Evolutionary conservation across 768 basidiomycete species (phyloP).

Genomic region (Trametopsis cervina): DNA sequence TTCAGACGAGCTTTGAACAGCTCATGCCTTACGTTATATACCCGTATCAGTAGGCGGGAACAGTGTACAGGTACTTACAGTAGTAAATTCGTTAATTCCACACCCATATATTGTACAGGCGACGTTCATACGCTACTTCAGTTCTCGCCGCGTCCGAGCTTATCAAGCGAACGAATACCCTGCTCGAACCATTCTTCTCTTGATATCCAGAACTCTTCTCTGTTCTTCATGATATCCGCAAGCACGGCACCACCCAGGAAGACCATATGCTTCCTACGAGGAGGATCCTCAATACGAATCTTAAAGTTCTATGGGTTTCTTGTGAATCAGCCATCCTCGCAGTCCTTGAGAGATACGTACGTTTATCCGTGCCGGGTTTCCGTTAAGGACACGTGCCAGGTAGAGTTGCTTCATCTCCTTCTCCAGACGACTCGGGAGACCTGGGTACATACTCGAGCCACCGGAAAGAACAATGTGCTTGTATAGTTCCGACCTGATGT

Average conservation of each 20-base stretch:
- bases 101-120: background rate
- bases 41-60: no score
- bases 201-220: slow-evolving; percentile 93
- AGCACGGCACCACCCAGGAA: slow-evolving; percentile 98
- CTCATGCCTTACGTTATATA: no score
- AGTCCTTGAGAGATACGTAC: slow-evolving; percentile 40
- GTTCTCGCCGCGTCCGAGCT: slow-evolving; percentile 66
- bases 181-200: slow-evolving; percentile 95
- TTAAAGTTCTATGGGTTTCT: slow-evolving; percentile 84
- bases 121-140: background rate
- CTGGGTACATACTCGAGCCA: slow-evolving; percentile 98
- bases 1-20: no score
- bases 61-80: no score
- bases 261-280: slow-evolving; percentile 98
- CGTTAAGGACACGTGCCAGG: slow-evolving; percentile 79
- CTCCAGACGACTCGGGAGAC: slow-evolving; percentile 91
- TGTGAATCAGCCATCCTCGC: background rate
- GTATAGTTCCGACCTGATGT: slow-evolving; percentile 86
- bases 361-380: slow-evolving; percentile 78
- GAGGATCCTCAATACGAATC: slow-evolving; percentile 96
- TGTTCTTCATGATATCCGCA: slow-evolving; percentile 96
- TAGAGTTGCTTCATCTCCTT: slow-evolving; percentile 99
- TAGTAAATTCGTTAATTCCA: no score
- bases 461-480: slow-evolving; percentile 98
- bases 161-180: slow-evolving; percentile 75